Conservation (phyloP, 108 stramenopile species). For the Skeletonema potamos region DNA sequence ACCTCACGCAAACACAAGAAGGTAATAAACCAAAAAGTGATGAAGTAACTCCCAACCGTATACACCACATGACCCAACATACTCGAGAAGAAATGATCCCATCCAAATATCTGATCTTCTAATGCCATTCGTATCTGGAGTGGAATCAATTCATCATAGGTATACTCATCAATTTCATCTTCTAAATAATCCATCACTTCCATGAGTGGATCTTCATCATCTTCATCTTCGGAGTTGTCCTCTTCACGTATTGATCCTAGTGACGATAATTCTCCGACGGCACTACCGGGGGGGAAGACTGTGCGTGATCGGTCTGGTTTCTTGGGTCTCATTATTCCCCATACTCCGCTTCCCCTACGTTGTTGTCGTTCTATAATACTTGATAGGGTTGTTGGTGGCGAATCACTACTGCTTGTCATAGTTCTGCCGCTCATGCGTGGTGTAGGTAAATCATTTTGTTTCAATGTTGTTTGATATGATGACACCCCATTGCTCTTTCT, state of each 20-base stretch:
- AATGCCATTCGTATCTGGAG: conserved; percentile 66
- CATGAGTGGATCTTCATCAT: conserved; percentile 24
- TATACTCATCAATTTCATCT: conserved; percentile 67
- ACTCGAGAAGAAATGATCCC: conserved; percentile 68
- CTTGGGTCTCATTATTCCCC: background rate
- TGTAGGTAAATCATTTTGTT: background rate
- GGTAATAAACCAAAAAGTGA: conserved; percentile 46
- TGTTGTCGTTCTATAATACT: background rate
- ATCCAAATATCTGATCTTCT: conserved; percentile 79
- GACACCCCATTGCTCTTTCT: background rate
- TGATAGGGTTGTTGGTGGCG: background rate
- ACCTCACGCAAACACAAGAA: conserved; percentile 42
- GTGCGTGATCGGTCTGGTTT: background rate
- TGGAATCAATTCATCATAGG: conserved; percentile 74
- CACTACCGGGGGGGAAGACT: background rate
- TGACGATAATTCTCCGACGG: background rate
- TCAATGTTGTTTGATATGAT: background rate
- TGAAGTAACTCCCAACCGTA: conserved; percentile 53
- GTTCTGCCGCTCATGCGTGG: background rate
- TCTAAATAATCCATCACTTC: conserved; percentile 66
- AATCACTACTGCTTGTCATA: background rate
- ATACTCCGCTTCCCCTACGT: background rate
- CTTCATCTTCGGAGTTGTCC: background rate
- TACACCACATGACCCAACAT: conserved; percentile 67
- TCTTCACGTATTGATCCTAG: background rate